A percentile compares a stretch with the other conserved stretches of the same genome.
These are phyloP conservation scores for Crithidia expoeki DNA, from an alignment of 208 protist species.

Conservation along the genomic window DNA sequence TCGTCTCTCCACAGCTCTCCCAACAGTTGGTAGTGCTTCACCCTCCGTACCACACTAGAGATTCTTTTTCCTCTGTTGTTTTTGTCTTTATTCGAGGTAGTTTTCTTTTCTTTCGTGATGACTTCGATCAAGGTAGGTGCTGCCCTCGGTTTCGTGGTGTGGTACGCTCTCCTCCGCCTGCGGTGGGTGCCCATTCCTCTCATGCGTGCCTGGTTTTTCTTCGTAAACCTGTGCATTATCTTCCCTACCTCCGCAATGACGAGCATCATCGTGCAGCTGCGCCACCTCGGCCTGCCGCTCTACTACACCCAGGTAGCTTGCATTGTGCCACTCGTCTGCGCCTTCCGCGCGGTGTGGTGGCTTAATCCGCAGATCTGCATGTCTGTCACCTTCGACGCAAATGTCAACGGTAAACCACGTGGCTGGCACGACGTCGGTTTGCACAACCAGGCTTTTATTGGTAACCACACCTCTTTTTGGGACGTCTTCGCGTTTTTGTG, in stretches of 20 bases:
- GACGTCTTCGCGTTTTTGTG: slow-evolving; percentile 48
- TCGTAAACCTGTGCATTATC: slow-evolving; percentile 33
- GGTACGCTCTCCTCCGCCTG: slow-evolving; percentile 36
- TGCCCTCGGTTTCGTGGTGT: slow-evolving; percentile 22
- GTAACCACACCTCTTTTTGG: slow-evolving; percentile 78
- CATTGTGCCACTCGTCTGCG: slow-evolving; percentile 32
- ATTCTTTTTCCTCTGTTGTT: neutral
- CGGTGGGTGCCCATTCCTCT: slow-evolving; percentile 33
- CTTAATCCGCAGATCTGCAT: slow-evolving; percentile 55
- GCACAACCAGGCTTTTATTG: slow-evolving; percentile 27
- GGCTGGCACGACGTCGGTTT: slow-evolving; percentile 21
- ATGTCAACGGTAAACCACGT: slow-evolving; percentile 8
- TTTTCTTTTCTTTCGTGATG: slow-evolving; percentile 1
- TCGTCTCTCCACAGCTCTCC: no score
- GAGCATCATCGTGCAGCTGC: slow-evolving; percentile 31
- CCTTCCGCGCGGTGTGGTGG: slow-evolving; percentile 41
- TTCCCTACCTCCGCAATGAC: slow-evolving; percentile 38
- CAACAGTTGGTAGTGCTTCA: no score
- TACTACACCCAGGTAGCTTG: slow-evolving; percentile 36
- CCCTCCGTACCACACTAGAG: no score
- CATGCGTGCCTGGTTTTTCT: slow-evolving; percentile 53
- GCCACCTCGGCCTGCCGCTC: slow-evolving; percentile 31
- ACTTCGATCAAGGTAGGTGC: neutral
- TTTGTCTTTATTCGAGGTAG: neutral
- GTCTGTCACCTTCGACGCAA: slow-evolving; percentile 30